phyloP scores from a whole-genome alignment of 1,139 yeast genomes.

The Candida glucosophila region DNA sequence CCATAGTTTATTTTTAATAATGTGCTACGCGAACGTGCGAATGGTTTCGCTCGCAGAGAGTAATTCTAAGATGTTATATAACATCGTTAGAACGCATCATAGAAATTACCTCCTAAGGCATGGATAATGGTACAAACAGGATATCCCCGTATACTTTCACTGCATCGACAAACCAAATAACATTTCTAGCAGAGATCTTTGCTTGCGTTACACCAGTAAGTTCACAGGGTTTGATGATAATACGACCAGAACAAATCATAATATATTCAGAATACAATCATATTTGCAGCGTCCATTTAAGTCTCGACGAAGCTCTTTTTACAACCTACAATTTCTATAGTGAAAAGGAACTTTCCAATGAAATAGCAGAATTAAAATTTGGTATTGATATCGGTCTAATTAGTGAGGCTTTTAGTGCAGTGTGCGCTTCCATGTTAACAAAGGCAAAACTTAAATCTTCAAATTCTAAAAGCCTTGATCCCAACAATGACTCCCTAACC shows the following conservation, averaged over 20 bases:
- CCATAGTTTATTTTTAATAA: no score
- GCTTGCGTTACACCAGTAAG: slow-evolving; percentile 24
- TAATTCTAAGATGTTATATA: no score
- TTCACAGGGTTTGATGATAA: slow-evolving; percentile 27
- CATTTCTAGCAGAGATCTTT: slow-evolving; percentile 32
- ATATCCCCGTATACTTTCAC: no score
- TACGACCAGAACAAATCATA: slow-evolving; percentile 23
- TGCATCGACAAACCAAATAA: slow-evolving; percentile 31
- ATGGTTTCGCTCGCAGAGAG: no score
- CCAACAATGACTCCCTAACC: slow-evolving; percentile 8
- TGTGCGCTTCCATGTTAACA: slow-evolving; percentile 8
- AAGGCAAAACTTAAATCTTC: no score
- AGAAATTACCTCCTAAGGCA: no score
- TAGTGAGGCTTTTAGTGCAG: slow-evolving; percentile 27
- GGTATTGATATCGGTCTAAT: slow-evolving; percentile 32
- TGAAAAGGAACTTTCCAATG: slow-evolving; percentile 6
- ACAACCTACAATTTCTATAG: slow-evolving; percentile 16
- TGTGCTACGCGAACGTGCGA: no score
- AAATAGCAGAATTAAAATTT: slow-evolving; percentile 17
- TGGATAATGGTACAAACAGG: no score
- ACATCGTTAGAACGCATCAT: no score
- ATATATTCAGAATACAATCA: slow-evolving; percentile 32
- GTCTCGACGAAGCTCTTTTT: slow-evolving; percentile 31
- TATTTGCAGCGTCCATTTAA: slow-evolving; percentile 25
- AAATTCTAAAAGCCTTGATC: slow-evolving; percentile 3